Percentiles rank a stretch among this genome's conserved stretches.
Conservation (phyloP, 306 rosid species). For the Argentina anserina region DNA sequence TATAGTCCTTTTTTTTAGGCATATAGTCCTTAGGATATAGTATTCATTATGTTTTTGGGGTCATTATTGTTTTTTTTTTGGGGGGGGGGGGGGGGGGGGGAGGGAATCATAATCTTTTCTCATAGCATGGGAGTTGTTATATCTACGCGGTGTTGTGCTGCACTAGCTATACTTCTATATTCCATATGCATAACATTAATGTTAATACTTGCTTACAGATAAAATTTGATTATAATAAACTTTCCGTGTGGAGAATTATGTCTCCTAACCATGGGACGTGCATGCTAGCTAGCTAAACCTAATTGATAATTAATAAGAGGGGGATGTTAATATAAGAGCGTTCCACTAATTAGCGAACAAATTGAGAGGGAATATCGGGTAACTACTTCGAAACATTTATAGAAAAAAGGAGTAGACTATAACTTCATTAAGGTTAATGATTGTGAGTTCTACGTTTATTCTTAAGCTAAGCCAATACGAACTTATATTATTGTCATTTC, state of each 20-base stretch:
- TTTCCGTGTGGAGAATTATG: background rate
- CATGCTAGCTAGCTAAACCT: background rate
- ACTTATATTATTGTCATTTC: background rate
- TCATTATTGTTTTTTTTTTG: too few species aligned
- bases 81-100: too few species aligned
- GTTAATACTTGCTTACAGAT: background rate
- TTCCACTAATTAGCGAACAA: constrained; percentile 22
- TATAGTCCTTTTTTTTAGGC: background rate
- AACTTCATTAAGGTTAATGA: constrained; percentile 23
- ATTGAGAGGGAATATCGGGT: constrained; percentile 40
- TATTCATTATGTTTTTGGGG: background rate
- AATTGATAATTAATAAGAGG: background rate
- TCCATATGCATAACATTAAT: background rate
- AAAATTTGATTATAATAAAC: background rate
- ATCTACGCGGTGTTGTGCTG: background rate
- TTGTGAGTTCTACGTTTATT: constrained; percentile 26
- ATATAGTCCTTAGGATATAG: too few species aligned
- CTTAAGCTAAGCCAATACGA: background rate
- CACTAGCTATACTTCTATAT: background rate
- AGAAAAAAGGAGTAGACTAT: constrained; percentile 23
- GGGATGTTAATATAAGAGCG: background rate
- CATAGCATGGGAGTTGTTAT: background rate
- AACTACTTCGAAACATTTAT: constrained; percentile 23
- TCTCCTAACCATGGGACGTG: background rate
- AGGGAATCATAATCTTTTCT: background rate